A percentile compares a stretch with the other conserved stretches of the same genome.
phyloP scores from a whole-genome alignment of 1,284 basidiomycete genomes.

The Tausonia pullulans region DNA sequence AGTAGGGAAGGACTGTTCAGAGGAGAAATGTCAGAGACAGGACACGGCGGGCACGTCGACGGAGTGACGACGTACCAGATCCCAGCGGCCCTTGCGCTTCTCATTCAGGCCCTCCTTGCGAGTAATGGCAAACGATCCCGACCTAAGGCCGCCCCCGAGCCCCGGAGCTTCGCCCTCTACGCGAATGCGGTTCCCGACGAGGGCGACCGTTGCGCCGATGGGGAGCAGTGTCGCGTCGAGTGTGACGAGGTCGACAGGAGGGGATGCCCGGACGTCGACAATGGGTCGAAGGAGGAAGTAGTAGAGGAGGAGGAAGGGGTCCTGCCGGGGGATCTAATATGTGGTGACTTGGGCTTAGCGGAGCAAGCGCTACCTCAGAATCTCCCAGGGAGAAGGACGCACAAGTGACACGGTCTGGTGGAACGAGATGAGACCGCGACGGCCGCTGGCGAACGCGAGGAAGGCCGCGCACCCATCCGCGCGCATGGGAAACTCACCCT shows the following conservation, averaged over 20 bases:
- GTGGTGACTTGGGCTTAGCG: too few species aligned
- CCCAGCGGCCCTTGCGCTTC: not conserved
- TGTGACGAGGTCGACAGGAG: not conserved
- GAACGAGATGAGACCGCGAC: not conserved
- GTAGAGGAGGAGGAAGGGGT: not conserved
- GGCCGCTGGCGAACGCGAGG: slow-evolving; percentile 2
- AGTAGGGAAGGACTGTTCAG: not conserved
- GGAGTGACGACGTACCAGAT: not conserved
- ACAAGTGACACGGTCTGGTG: not conserved
- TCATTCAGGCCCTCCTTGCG: not conserved
- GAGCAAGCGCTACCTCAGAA: too few species aligned
- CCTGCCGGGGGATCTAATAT: slow-evolving; percentile 2
- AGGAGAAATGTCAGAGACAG: not conserved
- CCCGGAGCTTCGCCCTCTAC: not conserved
- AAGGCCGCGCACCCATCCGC: not conserved
- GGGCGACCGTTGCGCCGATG: not conserved
- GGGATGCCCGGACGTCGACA: not conserved
- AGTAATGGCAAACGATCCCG: not conserved
- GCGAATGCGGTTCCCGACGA: not conserved
- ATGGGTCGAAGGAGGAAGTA: not conserved
- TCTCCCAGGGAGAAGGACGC: not conserved
- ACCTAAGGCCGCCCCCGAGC: not conserved
- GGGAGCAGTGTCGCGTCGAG: not conserved
- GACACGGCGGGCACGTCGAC: not conserved
- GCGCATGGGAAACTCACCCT: not conserved